Percentiles rank a stretch among this genome's conserved stretches.
phyloP scores from a whole-genome alignment of 768 basidiomycete genomes.

The Lactarius indigo region DNA sequence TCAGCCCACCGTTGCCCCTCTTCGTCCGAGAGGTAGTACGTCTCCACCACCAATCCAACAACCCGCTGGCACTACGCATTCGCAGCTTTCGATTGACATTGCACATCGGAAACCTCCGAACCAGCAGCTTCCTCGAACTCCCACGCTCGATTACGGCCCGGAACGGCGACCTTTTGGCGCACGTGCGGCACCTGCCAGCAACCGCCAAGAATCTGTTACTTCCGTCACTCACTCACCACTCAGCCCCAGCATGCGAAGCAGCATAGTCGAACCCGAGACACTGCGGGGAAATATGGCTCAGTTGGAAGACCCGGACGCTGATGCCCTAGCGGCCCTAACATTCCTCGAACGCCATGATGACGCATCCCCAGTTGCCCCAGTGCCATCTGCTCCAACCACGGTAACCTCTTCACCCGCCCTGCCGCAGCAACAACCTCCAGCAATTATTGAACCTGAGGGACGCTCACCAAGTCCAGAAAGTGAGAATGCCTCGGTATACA shows the following conservation, averaged over 20 bases:
- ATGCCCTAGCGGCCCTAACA: constrained; percentile 74
- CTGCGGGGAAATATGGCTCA: constrained; percentile 9
- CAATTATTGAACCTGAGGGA: constrained; percentile 29
- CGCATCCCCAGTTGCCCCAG: constrained; percentile 23
- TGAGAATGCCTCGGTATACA: constrained; percentile 43
- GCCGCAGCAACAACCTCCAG: constrained; percentile 29
- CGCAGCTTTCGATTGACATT: constrained; percentile 5
- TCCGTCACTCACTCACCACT: constrained; percentile 22
- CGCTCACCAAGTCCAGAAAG: constrained; percentile 29
- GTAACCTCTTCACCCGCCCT: constrained; percentile 34
- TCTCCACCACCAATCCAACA: constrained; percentile 10
- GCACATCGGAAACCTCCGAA: constrained; percentile 25
- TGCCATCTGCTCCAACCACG: constrained; percentile 27
- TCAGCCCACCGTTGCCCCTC: constrained; percentile 2
- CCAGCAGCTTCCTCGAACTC: constrained; percentile 21
- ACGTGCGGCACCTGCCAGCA: constrained; percentile 56
- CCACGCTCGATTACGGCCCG: constrained; percentile 21
- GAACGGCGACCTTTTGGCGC: constrained; percentile 67
- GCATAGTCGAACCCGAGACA: constrained; percentile 1
- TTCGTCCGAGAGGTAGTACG: constrained; percentile 21
- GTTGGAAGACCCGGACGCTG: constrained; percentile 52
- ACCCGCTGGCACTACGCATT: neutral
- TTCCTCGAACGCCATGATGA: constrained; percentile 60
- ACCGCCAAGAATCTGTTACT: constrained; percentile 13
- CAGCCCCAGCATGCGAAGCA: constrained; percentile 13